Evolutionary conservation across 2,329 filamentous ascomycete genomes (phyloP).

Genomic region (Aspergillus sergii): DNA sequence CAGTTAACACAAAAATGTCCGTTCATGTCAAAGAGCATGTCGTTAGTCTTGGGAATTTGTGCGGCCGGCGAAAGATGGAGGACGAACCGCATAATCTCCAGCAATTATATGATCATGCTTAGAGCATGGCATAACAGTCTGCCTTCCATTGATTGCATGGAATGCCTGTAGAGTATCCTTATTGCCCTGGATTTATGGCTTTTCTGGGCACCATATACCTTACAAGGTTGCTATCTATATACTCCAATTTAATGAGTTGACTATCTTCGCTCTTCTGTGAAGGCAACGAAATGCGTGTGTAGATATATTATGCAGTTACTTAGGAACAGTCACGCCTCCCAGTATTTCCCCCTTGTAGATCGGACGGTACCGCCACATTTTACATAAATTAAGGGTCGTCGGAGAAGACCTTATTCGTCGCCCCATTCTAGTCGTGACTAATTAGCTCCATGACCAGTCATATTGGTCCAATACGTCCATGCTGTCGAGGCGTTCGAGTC

Average conservation of each 20-base stretch:
- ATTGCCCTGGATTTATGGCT: neutral
- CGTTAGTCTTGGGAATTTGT: neutral
- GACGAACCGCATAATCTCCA: neutral
- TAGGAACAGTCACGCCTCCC: neutral
- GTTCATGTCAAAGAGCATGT: neutral
- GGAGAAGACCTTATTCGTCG: neutral
- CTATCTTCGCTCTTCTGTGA: neutral
- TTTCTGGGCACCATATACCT: neutral
- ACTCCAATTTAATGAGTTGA: neutral
- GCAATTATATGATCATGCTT: neutral
- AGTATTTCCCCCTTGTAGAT: neutral
- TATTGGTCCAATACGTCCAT: neutral
- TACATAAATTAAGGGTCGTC: neutral
- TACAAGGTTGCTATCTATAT: neutral
- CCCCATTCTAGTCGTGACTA: neutral
- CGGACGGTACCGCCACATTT: neutral
- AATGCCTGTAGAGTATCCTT: neutral
- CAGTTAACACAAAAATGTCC: slow-evolving; percentile 3
- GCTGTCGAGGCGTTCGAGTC: neutral
- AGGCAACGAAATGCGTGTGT: neutral
- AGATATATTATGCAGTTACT: neutral
- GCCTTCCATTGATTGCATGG: neutral
- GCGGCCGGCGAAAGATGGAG: neutral
- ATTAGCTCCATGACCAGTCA: neutral
- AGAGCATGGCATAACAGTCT: neutral